Base-by-base conservation (phyloP, 1,139 yeast species). In the Blastobotrys aristatus region DNA sequence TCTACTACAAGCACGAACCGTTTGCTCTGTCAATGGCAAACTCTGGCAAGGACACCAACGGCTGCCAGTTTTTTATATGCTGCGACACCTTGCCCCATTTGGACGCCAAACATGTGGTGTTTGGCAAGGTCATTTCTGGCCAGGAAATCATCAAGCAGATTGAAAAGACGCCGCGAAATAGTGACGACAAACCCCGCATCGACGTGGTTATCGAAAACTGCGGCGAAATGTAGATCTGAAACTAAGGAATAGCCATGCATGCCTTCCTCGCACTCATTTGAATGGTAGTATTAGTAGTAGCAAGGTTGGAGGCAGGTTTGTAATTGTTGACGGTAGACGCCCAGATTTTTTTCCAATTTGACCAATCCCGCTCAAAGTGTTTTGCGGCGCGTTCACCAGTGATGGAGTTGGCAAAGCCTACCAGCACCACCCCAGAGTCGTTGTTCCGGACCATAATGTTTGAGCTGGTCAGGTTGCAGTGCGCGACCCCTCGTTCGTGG, bases 131-230 rank as follows among this genome's bases (percentile, higher is more conserved):
- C 5, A 52, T 64, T 11, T 68, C 63, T 37, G 72, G 96, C 24
- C 83, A 82, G 62, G 78, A 86, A 13, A 65, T 86, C 40, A 87
- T 84, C 22, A 78, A 88, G 63, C 71, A 74, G 55, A 72, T 87
- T 50, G 95, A 87, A 67, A 74, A 79, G 57, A 75, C 75, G 40
- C 83, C 81, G 53, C 82, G 85, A 41, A 83, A 77, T 43, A 73
- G 69, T 1, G 71, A 73, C 35, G 95, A 87, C 62, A 75, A 72
- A 57, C 95, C 96, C 7, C 61, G 58, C n/a, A 56, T 58, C 40
- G 57, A 56, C 10, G 54, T 64, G 1, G 46, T 46, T 11, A 54
- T 64, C n/a, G 45, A 50, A 3, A 52, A 64, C 41, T 64, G 68
- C 57, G 75, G 75, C 3, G 74, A 71, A 51, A 69, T 69, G 73